Evolutionary conservation across 2,329 filamentous ascomycete genomes (phyloP), one percentile per base, ranked within the genome.

Genomic region (Epichloe typhina): DNA sequence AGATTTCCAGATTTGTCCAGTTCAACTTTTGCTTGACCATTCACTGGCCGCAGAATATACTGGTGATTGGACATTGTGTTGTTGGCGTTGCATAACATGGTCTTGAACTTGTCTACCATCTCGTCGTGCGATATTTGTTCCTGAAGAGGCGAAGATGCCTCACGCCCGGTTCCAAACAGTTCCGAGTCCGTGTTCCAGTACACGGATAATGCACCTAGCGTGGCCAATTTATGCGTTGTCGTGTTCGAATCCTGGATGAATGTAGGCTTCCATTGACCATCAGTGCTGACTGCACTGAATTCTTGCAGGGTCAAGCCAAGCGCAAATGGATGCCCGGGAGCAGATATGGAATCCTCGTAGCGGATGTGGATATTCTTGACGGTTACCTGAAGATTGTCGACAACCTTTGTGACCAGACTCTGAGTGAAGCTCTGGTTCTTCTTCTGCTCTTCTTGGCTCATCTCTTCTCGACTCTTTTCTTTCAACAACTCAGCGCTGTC

Each of bases 341-440:
- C 87, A 19, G 93, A 94, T 60, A 98, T 88, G 13, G 91, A 90
- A 69, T 99, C 93, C 69, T 99, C 93, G 68, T 98, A 99, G 59
- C 93, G 87, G 56, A 98, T 80, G 66, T 99, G 93, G 53, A 99
- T 95, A 65, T 97, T 98, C 74, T 95, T 97, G 67, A 99, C 83
- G 23, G 86, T 93, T 59, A 98, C 88, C 67, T 99, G 93, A 40
- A 99, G 75, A 62, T 99, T 99, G 74, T 98, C 93, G 63, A 97
- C 88, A 62, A 99, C 95, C 59, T 95, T 95, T 38, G 91, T 95
- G 46, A 91, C 83, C 58, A 99, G 70, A 65, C 90, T 97, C 59
- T 95, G 84, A 4, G 90, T 96, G 63, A 99, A 98, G 67, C 88
- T 96, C 72, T 98, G 91, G 65, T 87, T 96, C 71, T 95, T 95